Conservation (phyloP, 73 alveolate genomes). For the Paramecium octaurelia region DNA sequence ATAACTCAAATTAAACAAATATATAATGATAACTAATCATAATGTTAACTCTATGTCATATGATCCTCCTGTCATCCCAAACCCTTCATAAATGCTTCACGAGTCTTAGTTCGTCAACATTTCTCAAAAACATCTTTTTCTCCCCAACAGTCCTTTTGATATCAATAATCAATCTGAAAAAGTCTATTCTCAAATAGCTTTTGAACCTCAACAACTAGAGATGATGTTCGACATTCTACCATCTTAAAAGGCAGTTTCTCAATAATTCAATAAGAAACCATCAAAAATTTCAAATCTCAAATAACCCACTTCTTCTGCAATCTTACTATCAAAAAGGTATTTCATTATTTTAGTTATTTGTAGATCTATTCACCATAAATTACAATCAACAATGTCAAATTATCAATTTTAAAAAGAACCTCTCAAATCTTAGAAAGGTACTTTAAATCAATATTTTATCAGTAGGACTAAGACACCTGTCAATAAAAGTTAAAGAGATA, state of each 20-base stretch:
- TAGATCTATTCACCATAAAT: neutral
- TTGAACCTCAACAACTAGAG: neutral
- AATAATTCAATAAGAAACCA: neutral
- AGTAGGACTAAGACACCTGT: conserved; percentile 69
- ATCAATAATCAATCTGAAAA: neutral
- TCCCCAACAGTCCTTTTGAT: neutral
- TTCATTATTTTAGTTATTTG: neutral
- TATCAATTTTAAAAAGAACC: neutral
- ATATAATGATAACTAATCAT: conserved; percentile 14
- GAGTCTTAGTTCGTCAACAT: neutral
- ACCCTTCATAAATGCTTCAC: neutral
- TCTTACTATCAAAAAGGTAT: neutral
- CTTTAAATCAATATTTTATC: neutral
- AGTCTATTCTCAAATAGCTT: neutral
- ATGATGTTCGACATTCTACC: neutral
- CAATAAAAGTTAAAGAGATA: conserved; percentile 77
- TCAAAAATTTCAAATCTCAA: neutral
- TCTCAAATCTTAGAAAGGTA: neutral
- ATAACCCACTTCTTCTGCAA: neutral
- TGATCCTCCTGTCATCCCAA: neutral
- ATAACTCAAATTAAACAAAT: neutral
- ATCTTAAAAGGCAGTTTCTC: neutral
- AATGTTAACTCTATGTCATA: conserved; percentile 29
- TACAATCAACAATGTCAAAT: neutral
- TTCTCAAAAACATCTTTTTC: neutral